A percentile compares a stretch with the other conserved stretches of the same genome.
phyloP scores from a whole-genome alignment of 352 stramenopile species.

The Lagenidium giganteum region DNA sequence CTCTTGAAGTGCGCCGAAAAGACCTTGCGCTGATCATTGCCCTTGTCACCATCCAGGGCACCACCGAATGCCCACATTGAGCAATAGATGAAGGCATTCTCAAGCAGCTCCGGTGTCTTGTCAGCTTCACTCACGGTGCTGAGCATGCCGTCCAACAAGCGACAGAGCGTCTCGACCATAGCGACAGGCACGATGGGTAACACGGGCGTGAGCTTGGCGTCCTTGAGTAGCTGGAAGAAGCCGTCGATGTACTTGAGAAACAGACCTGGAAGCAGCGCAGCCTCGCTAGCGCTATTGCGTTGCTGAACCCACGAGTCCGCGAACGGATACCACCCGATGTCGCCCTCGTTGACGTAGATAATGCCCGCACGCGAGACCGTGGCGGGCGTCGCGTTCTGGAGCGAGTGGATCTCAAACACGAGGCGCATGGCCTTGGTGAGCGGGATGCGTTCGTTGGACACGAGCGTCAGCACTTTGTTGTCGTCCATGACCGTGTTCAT shows the following conservation, averaged over 20 bases:
- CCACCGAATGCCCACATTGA: conserved; percentile 94
- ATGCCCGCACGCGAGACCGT: conserved; percentile 95
- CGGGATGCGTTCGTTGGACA: conserved; percentile 95
- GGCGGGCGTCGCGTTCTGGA: conserved; percentile 92
- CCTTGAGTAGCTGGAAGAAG: conserved; percentile 54
- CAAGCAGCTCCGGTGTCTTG: conserved; percentile 77
- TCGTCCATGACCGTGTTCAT: conserved; percentile 88
- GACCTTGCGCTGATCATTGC: conserved; percentile 33
- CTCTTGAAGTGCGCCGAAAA: conserved; percentile 40
- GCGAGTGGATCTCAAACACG: conserved; percentile 94
- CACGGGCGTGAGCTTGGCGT: conserved; percentile 39
- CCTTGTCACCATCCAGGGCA: conserved; percentile 78
- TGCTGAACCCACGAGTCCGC: conserved; percentile 90
- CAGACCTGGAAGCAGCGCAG: conserved; percentile 71
- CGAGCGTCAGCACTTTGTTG: conserved; percentile 91
- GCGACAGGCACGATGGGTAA: conserved; percentile 36
- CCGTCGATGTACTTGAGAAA: conserved; percentile 92
- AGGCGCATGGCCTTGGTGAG: conserved; percentile 92
- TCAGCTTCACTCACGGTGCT: conserved; percentile 58
- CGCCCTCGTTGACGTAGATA: conserved; percentile 91
- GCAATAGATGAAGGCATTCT: conserved; percentile 93
- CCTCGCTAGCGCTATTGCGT: conserved; percentile 72
- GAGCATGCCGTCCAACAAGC: conserved; percentile 90
- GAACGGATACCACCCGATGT: conserved; percentile 89
- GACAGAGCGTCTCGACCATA: conserved; percentile 86